A percentile compares a stretch with the other conserved stretches of the same genome.
These are phyloP conservation scores for Apiospora marii DNA, from an alignment of 2,329 filamentous ascomycete species.

Conservation along the genomic window DNA sequence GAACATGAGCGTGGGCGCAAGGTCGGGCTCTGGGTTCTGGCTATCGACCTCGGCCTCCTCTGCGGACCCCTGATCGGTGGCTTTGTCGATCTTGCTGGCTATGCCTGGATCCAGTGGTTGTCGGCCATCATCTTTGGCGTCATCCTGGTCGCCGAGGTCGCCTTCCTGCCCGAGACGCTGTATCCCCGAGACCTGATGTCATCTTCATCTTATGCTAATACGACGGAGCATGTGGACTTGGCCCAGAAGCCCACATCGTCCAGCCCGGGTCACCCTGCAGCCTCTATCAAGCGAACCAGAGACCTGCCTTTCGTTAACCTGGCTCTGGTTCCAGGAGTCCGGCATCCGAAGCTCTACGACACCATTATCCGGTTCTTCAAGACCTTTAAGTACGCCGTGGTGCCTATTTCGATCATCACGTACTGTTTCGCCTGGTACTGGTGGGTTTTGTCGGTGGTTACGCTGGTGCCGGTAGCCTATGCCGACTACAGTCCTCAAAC, in stretches of 20 bases:
- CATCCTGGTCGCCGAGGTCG: conserved; percentile 55
- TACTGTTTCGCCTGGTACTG: conserved; percentile 65
- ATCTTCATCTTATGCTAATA: conserved; percentile 43
- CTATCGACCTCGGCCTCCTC: conserved; percentile 60
- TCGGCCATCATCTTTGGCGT: conserved; percentile 59
- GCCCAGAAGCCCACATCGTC: neutral
- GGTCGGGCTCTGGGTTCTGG: conserved; percentile 64
- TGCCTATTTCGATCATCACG: conserved; percentile 53
- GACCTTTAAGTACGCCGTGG: conserved; percentile 54
- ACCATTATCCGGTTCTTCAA: conserved; percentile 53
- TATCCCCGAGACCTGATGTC: conserved; percentile 61
- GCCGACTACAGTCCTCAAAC: conserved; percentile 54
- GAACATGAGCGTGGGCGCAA: conserved; percentile 63
- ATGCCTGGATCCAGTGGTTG: conserved; percentile 63
- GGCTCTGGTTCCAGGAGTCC: conserved; percentile 55
- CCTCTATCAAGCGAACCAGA: conserved; percentile 48
- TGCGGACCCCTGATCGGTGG: conserved; percentile 56
- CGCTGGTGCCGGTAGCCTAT: conserved; percentile 61
- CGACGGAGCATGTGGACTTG: neutral
- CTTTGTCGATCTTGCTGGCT: conserved; percentile 55
- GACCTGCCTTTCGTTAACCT: conserved; percentile 54
- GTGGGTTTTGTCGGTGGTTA: conserved; percentile 62
- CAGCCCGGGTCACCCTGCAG: neutral
- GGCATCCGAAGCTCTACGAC: conserved; percentile 58
- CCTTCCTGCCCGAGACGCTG: conserved; percentile 62